Evolutionary conservation across 352 stramenopile species (phyloP), one percentile per base, ranked within the genome.

Genomic region (Pilasporangium apinafurcum): DNA sequence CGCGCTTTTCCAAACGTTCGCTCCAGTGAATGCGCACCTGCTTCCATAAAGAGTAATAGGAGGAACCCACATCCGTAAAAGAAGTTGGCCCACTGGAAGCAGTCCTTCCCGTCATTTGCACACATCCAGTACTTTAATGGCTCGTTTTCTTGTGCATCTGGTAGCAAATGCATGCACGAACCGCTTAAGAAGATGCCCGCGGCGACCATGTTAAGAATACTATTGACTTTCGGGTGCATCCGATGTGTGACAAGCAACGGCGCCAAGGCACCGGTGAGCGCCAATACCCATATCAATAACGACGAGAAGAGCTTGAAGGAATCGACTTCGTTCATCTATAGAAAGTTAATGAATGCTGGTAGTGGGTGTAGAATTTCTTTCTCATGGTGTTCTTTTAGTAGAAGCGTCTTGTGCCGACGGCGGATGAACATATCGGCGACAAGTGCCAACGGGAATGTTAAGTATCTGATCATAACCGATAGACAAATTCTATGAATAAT

Each of bases 21-120:
- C 43, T 89, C 73, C 33, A 86, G 44, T 8, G 71, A 33, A 43
- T 90, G 77, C 5, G 77, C 80, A 35, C 81, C 38, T 9, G 86
- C 73, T 33, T 92, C 80, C 16, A 92, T 51, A 10, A 92, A 41
- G 48, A 92, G 51, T 22, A 92, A 68, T 38, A 86, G 41, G 30
- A 90, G 53, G 40, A 92, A 92, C 31, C 80, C 80, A 33, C 68
- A 50, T 26, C 65, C 75, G 42, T 86, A 92, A 42, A 92, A 87
- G 48, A 90, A 85, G 62, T 87, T 85, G 36, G 77, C 70, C 56
- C 76, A 83, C 48, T 78, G 65, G 40, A 92, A 82, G 52, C 77
- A 90, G 21, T 53, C 46, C 46, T 67, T 68, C 37, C 48, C 59
- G 35, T 62, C 49, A 7, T 47, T 39, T 0, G 74, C 53, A 38